Evolutionary conservation across 108 stramenopile genomes (phyloP).

Genomic region (Skeletonema grethae): DNA sequence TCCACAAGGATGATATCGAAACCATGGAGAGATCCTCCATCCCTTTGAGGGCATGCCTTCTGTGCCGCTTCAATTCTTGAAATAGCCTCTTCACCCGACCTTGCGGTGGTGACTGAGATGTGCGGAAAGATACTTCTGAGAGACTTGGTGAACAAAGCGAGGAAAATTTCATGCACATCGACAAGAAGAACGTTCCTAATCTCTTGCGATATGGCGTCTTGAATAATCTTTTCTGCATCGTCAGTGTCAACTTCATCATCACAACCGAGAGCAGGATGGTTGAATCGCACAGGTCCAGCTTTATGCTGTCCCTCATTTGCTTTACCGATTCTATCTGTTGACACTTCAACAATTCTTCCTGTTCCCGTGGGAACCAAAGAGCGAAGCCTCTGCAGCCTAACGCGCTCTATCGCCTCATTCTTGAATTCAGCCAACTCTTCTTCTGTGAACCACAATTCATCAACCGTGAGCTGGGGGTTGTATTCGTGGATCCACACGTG

Average conservation of each 20-base stretch:
- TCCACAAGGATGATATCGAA: slow-evolving; percentile 72
- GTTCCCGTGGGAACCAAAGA: slow-evolving; percentile 47
- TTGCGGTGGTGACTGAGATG: slow-evolving; percentile 50
- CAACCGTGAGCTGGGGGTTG: slow-evolving; percentile 16
- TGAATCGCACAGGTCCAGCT: slow-evolving; percentile 12
- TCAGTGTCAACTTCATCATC: slow-evolving; percentile 44
- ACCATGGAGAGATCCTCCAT: slow-evolving; percentile 47
- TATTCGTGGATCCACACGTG: slow-evolving; percentile 49
- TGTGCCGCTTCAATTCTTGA: slow-evolving; percentile 34
- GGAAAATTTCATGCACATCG: slow-evolving; percentile 59
- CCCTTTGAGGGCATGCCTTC: slow-evolving; percentile 34
- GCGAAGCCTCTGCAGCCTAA: slow-evolving; percentile 37
- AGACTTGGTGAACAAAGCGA: slow-evolving; percentile 55
- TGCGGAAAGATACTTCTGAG: slow-evolving; percentile 63
- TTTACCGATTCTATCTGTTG: slow-evolving; percentile 33
- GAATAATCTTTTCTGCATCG: slow-evolving; percentile 13
- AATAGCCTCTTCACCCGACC: slow-evolving; percentile 61
- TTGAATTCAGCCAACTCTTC: slow-evolving; percentile 63
- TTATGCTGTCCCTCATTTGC: slow-evolving; percentile 10
- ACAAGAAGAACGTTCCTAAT: slow-evolving; percentile 66
- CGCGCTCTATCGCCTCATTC: slow-evolving; percentile 63
- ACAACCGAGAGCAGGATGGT: slow-evolving; percentile 31
- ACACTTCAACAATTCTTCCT: slow-evolving; percentile 25
- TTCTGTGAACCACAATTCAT: slow-evolving; percentile 61
- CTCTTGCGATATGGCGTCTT: slow-evolving; percentile 44